These are phyloP conservation scores for Bipolaris oryzae DNA, from an alignment of 2,329 filamentous ascomycete species.

Conservation along the genomic window DNA sequence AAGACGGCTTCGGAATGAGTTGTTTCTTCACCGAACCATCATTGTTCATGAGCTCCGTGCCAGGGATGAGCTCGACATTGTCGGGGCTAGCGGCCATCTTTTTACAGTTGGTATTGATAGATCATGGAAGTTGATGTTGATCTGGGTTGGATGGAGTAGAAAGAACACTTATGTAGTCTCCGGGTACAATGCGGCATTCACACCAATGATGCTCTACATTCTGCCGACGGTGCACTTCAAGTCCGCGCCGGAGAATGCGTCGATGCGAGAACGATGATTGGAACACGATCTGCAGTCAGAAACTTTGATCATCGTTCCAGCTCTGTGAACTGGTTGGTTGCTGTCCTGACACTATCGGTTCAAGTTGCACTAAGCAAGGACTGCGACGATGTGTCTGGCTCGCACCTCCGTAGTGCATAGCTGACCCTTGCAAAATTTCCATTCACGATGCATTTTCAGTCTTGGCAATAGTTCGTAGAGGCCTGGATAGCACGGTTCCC, in stretches of 20 bases:
- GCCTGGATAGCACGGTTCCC: neutral
- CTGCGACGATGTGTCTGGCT: neutral
- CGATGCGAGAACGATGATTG: neutral
- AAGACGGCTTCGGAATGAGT: conserved; percentile 40
- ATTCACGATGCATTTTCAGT: neutral
- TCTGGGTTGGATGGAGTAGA: neutral
- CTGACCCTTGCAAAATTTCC: neutral
- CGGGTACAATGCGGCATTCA: neutral
- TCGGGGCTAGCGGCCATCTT: conserved; percentile 21
- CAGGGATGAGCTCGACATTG: conserved; percentile 33
- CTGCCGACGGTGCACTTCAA: neutral
- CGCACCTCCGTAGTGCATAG: conserved; percentile 2
- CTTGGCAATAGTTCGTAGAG: neutral
- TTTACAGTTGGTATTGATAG: neutral
- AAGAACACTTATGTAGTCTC: neutral
- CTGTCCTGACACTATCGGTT: neutral
- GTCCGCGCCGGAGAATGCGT: neutral
- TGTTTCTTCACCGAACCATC: conserved; percentile 31
- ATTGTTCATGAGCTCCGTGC: conserved; percentile 37
- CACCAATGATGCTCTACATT: neutral
- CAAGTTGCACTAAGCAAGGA: neutral
- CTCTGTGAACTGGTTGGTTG: neutral
- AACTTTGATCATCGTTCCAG: neutral
- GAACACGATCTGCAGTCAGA: neutral
- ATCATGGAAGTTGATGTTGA: neutral